Evolutionary conservation across 371 early-diverging fungal genomes (phyloP).

Genomic region (Apophysomyces ossiformis): DNA sequence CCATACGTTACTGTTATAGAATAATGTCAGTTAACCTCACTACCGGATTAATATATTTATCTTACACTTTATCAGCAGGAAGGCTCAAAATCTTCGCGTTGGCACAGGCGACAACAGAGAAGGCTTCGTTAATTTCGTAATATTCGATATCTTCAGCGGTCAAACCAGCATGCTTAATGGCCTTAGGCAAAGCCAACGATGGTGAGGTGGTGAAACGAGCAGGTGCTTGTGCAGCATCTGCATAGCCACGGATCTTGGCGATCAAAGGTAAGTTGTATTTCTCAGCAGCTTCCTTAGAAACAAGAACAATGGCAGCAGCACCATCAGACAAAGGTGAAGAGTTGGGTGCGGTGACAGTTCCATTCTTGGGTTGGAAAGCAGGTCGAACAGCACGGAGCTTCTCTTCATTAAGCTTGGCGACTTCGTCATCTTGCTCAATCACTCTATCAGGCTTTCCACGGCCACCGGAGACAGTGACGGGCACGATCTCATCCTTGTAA

Average conservation of each 20-base stretch:
- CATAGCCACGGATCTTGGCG: constrained; percentile 75
- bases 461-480: constrained; percentile 82
- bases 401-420: constrained; percentile 66
- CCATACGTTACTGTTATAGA: constrained; percentile 68
- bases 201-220: constrained; percentile 94
- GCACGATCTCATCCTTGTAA: constrained; percentile 88
- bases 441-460: constrained; percentile 85
- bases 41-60: constrained; percentile 2
- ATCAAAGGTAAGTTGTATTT: constrained; percentile 77
- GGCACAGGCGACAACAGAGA: constrained; percentile 93
- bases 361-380: constrained; percentile 84
- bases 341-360: constrained; percentile 97
- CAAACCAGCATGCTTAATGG: constrained; percentile 80
- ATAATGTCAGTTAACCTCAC: not conserved
- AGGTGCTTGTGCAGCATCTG: constrained; percentile 82
- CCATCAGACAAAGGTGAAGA: constrained; percentile 95
- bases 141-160: constrained; percentile 74
- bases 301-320: constrained; percentile 91
- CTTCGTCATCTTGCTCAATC: constrained; percentile 83
- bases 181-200: constrained; percentile 90
- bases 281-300: constrained; percentile 77
- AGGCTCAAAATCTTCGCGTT: constrained; percentile 85
- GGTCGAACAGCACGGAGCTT: constrained; percentile 90
- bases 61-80: constrained; percentile 68
- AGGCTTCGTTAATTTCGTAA: constrained; percentile 98